phyloP scores from a whole-genome alignment of 1,284 basidiomycete genomes.

The Cutaneotrichosporon sp. region DNA sequence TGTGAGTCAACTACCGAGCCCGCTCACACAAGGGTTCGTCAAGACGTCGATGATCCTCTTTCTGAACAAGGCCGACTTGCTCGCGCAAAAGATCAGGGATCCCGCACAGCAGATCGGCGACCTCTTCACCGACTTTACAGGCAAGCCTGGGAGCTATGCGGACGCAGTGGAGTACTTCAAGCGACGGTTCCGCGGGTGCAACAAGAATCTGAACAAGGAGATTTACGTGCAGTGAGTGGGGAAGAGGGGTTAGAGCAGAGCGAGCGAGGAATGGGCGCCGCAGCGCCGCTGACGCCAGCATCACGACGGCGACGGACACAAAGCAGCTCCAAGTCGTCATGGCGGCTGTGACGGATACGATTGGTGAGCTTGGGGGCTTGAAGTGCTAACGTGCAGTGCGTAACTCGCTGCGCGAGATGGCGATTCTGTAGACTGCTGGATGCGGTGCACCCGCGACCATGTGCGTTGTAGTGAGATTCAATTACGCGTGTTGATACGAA shows the following conservation, averaged over 20 bases:
- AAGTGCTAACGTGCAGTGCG: conserved; percentile 12
- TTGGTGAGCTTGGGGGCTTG: conserved; percentile 7
- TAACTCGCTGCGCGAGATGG: conserved; percentile 21
- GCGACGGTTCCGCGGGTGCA: conserved; percentile 71
- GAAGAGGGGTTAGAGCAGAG: conserved; percentile 1
- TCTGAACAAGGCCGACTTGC: conserved; percentile 86
- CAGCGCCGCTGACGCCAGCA: conserved; percentile 55
- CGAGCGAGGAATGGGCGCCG: too few species aligned
- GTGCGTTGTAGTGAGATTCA: too few species aligned
- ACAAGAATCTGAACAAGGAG: conserved; percentile 80
- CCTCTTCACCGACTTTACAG: conserved; percentile 69
- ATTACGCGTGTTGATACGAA: too few species aligned
- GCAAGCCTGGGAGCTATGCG: conserved; percentile 52
- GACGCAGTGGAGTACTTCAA: conserved; percentile 71
- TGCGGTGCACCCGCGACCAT: too few species aligned
- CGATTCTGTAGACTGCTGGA: conserved; percentile 15
- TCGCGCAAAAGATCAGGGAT: conserved; percentile 67
- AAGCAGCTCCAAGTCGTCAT: conserved; percentile 86
- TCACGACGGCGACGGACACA: conserved; percentile 90
- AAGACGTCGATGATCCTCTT: conserved; percentile 88
- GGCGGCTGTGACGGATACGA: conserved; percentile 59
- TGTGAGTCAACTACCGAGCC: conserved; percentile 23
- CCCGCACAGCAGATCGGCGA: conserved; percentile 71
- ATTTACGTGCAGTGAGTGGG: conserved; percentile 79
- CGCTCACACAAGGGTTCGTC: conserved; percentile 64